These are phyloP conservation scores for Pleurostoma richardsiae DNA, from an alignment of 2,329 filamentous ascomycete genomes.

Conservation along the genomic window DNA sequence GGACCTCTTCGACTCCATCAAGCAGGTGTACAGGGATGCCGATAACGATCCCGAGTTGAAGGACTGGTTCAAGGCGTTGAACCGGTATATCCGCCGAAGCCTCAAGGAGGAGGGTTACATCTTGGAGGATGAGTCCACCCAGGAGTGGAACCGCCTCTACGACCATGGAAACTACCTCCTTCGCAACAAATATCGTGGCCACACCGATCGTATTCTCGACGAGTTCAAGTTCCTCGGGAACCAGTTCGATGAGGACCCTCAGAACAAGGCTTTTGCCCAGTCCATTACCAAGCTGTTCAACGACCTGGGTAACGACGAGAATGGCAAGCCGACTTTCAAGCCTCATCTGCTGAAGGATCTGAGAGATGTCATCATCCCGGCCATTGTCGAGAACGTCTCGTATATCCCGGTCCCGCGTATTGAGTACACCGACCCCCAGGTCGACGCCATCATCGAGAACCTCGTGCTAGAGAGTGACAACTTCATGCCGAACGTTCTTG, in stretches of 20 bases:
- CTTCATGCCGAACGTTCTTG: slow-evolving; percentile 86
- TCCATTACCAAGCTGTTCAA: slow-evolving; percentile 80
- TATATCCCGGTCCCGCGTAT: slow-evolving; percentile 94
- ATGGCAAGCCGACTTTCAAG: slow-evolving; percentile 87
- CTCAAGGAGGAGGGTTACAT: slow-evolving; percentile 89
- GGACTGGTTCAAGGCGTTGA: slow-evolving; percentile 78
- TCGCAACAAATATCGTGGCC: slow-evolving; percentile 78
- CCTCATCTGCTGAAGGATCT: slow-evolving; percentile 87
- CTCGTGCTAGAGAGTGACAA: slow-evolving; percentile 95
- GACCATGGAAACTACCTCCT: slow-evolving; percentile 83
- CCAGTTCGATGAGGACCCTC: slow-evolving; percentile 83
- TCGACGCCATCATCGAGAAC: slow-evolving; percentile 91
- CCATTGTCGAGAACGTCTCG: slow-evolving; percentile 74
- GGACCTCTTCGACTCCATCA: slow-evolving; percentile 79
- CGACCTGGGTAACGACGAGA: slow-evolving; percentile 79
- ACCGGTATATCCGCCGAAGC: slow-evolving; percentile 75
- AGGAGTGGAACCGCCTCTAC: slow-evolving; percentile 79
- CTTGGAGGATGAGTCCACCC: slow-evolving; percentile 71
- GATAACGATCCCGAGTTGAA: slow-evolving; percentile 82
- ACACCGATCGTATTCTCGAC: slow-evolving; percentile 82
- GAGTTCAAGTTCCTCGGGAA: slow-evolving; percentile 85
- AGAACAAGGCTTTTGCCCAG: slow-evolving; percentile 75
- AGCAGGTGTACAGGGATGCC: slow-evolving; percentile 80
- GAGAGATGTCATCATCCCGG: slow-evolving; percentile 79
- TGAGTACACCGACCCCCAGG: slow-evolving; percentile 78